These are phyloP conservation scores for Garcia nutans DNA, from an alignment of 345 rosid species.

Conservation along the genomic window DNA sequence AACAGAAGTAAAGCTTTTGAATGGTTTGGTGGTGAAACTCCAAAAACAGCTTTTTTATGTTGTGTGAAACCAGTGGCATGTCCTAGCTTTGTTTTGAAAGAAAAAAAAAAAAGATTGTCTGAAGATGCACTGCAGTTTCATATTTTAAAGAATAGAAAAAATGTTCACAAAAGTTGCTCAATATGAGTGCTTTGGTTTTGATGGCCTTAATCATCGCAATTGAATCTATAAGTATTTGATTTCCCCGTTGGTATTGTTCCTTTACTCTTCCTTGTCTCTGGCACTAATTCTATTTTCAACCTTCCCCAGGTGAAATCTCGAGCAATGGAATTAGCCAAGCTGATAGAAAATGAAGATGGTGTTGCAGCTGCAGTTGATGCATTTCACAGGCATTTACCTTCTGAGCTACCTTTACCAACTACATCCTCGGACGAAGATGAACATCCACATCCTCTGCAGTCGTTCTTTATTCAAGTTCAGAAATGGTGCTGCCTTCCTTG, in stretches of 20 bases:
- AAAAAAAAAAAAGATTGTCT: neutral
- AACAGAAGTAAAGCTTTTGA: neutral
- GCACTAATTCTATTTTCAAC: constrained; percentile 1
- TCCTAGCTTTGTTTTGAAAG: neutral
- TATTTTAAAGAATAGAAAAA: neutral
- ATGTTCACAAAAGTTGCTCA: neutral
- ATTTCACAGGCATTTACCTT: constrained; percentile 84
- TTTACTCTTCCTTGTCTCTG: neutral
- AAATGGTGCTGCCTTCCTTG: constrained; percentile 63
- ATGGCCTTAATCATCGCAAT: neutral
- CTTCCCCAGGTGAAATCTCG: constrained; percentile 62
- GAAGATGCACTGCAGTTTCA: neutral
- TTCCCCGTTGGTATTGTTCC: neutral
- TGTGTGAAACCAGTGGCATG: neutral
- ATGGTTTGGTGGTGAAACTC: neutral
- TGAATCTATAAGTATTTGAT: neutral
- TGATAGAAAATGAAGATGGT: constrained; percentile 90
- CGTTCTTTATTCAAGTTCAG: constrained; percentile 66
- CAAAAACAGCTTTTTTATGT: too few relatives aligned
- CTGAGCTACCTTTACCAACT: constrained; percentile 53
- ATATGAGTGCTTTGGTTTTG: neutral
- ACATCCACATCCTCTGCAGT: constrained; percentile 50
- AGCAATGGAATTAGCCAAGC: constrained; percentile 66
- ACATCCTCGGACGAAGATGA: constrained; percentile 45
- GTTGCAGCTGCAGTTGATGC: constrained; percentile 88